A percentile compares a stretch with the other conserved stretches of the same genome.
phyloP scores from a whole-genome alignment of 1,284 basidiomycete genomes.

The Mycena citricolor region DNA sequence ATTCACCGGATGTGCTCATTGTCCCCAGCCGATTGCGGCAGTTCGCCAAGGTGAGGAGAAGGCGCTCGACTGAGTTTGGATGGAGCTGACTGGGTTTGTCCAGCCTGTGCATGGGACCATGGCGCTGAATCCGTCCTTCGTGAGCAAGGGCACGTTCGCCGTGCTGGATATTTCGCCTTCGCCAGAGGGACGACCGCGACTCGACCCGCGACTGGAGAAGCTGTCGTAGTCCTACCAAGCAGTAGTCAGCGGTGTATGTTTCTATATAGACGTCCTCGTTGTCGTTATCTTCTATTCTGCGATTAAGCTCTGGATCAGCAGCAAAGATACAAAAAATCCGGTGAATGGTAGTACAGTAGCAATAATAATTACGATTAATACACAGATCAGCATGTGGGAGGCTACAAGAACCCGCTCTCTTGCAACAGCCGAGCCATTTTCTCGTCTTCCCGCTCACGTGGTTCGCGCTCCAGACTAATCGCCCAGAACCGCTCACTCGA shows the following conservation, averaged over 20 bases:
- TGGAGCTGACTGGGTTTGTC: conserved; percentile 5
- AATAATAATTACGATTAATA: conserved; percentile 22
- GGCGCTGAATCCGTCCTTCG: conserved; percentile 71
- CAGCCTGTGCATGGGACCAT: conserved; percentile 67
- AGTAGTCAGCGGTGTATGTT: neutral
- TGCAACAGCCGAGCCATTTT: conserved; percentile 88
- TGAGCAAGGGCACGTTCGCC: conserved; percentile 58
- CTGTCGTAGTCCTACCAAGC: neutral
- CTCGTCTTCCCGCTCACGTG: conserved; percentile 90
- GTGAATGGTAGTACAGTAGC: too few species aligned
- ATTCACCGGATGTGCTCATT: conserved; percentile 80
- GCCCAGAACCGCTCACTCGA: conserved; percentile 81
- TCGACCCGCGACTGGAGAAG: conserved; percentile 8
- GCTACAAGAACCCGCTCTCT: conserved; percentile 81
- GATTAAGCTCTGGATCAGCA: too few species aligned
- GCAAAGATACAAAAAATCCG: too few species aligned
- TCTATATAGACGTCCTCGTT: too few species aligned
- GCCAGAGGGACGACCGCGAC: conserved; percentile 1
- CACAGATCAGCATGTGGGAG: conserved; percentile 9
- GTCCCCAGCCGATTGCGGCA: conserved; percentile 84
- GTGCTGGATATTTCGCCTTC: conserved; percentile 36
- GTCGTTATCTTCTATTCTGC: too few species aligned
- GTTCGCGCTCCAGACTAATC: conserved; percentile 83
- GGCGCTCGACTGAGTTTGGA: neutral
- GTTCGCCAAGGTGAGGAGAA: conserved; percentile 72